Percentiles rank a stretch among this genome's conserved stretches.
These are phyloP conservation scores for Xylona heveae DNA, from an alignment of 495 filamentous ascomycete species.

Conservation along the genomic window DNA sequence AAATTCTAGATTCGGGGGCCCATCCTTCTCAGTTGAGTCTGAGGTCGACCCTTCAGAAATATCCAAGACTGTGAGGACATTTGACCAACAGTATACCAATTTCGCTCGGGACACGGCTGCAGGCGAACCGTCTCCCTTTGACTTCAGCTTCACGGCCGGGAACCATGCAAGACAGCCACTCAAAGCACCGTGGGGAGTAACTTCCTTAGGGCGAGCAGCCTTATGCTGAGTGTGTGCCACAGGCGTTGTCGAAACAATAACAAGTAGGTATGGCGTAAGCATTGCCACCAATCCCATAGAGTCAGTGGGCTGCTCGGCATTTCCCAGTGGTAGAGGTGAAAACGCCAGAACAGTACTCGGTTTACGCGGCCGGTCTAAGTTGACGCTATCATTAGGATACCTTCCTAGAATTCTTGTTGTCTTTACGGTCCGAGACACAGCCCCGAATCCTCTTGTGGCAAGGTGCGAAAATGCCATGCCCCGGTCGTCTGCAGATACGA, in stretches of 20 bases:
- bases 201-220: conserved; percentile 68
- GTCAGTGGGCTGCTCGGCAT: conserved; percentile 74
- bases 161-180: conserved; percentile 95
- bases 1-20: conserved; percentile 60
- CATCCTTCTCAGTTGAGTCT: conserved; percentile 38
- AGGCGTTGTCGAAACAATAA: conserved; percentile 91
- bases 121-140: conserved; percentile 29
- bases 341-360: conserved; percentile 92
- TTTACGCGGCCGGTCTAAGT: conserved; percentile 44
- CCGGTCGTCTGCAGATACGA: conserved; percentile 90
- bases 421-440: conserved; percentile 68
- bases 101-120: conserved; percentile 48
- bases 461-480: conserved; percentile 98
- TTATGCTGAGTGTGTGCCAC: conserved; percentile 94
- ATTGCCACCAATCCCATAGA: conserved; percentile 82
- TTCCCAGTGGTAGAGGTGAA: conserved; percentile 73
- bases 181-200: conserved; percentile 72
- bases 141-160: conserved; percentile 80
- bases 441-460: conserved; percentile 74
- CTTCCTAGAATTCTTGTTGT: conserved; percentile 78
- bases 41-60: conserved; percentile 46
- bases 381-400: conserved; percentile 46
- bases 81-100: conserved; percentile 97
- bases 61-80: conserved; percentile 79
- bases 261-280: conserved; percentile 85